Conservation (phyloP, 495 filamentous ascomycete species). For the Penicillium antarcticum region DNA sequence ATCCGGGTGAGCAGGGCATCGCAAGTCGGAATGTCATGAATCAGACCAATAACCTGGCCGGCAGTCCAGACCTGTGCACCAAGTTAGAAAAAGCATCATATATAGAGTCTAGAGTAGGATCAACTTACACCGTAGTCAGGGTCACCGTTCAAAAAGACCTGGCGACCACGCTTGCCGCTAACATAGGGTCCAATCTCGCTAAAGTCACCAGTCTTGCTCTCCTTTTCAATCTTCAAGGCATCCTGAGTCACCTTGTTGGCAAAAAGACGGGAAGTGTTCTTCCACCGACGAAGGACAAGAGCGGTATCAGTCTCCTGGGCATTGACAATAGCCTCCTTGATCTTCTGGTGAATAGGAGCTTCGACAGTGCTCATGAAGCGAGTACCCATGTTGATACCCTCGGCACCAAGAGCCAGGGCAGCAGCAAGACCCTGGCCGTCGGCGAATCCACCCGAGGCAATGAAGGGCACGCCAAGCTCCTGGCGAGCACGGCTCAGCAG, state of each 20-base stretch:
- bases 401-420: constrained; percentile 84
- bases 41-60: constrained; percentile 67
- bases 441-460: constrained; percentile 92
- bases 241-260: constrained; percentile 82
- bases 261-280: constrained; percentile 85
- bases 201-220: constrained; percentile 86
- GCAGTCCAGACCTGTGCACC: constrained; percentile 63
- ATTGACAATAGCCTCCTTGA: constrained; percentile 88
- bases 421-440: constrained; percentile 93
- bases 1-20: constrained; percentile 55
- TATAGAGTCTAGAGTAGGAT: neutral
- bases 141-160: constrained; percentile 93
- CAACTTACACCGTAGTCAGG: constrained; percentile 79
- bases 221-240: constrained; percentile 76
- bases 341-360: constrained; percentile 85
- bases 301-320: constrained; percentile 89
- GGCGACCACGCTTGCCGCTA: constrained; percentile 83
- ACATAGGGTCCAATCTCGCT: constrained; percentile 86
- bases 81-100: neutral
- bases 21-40: constrained; percentile 68
- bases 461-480: constrained; percentile 82
- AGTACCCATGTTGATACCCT: constrained; percentile 94
- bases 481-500: constrained; percentile 84
- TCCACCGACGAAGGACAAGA: constrained; percentile 85
- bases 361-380: constrained; percentile 93